Evolutionary conservation across 768 basidiomycete species (phyloP).

Genomic region (Phylloporus sp.): DNA sequence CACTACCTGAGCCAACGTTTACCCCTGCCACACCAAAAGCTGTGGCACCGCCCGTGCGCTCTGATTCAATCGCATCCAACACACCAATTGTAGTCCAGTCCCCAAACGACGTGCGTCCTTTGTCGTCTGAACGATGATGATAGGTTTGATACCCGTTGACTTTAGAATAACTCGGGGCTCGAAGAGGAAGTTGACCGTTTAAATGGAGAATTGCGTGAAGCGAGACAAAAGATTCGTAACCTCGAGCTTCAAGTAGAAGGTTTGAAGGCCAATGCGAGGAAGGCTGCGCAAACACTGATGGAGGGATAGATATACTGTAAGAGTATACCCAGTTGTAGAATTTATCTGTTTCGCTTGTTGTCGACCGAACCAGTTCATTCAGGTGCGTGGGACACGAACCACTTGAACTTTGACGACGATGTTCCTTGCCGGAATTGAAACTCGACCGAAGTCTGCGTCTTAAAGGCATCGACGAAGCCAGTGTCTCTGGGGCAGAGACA

Average conservation of each 20-base stretch:
- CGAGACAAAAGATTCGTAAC: slow-evolving; percentile 76
- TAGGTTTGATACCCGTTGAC: background rate
- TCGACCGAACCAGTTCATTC: no score
- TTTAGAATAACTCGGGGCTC: slow-evolving; percentile 26
- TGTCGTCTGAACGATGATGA: slow-evolving; percentile 1
- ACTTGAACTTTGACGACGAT: no score
- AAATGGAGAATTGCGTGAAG: slow-evolving; percentile 66
- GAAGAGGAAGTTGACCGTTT: slow-evolving; percentile 61
- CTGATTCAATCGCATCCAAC: slow-evolving; percentile 10
- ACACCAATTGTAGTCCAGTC: background rate
- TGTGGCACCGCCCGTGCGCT: slow-evolving; percentile 16
- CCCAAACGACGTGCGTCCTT: slow-evolving; percentile 32
- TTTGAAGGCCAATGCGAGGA: slow-evolving; percentile 69
- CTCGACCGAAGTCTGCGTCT: no score
- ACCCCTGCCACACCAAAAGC: slow-evolving; percentile 33
- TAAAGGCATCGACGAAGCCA: no score
- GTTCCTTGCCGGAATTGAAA: no score
- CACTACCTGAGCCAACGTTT: slow-evolving; percentile 33
- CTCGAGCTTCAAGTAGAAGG: slow-evolving; percentile 80
- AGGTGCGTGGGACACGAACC: no score
- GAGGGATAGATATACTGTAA: slow-evolving; percentile 16
- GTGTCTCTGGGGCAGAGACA: no score
- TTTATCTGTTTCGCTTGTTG: background rate
- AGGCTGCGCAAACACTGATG: slow-evolving; percentile 63
- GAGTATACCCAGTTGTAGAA: slow-evolving; percentile 3